Base-by-base conservation (phyloP, 768 basidiomycete species). In the Termitomyces sp. region DNA sequence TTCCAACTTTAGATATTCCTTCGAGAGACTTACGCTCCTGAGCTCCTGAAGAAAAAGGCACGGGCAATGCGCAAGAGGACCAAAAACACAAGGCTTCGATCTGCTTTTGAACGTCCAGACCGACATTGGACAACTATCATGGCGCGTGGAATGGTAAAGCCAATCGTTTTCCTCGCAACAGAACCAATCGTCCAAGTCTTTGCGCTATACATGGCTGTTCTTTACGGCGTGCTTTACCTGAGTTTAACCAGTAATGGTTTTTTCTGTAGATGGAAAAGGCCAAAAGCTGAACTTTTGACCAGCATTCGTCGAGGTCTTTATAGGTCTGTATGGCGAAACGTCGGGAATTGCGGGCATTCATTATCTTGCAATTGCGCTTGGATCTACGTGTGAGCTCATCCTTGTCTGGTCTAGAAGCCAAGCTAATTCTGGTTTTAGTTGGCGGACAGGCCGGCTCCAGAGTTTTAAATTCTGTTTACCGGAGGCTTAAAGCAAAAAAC, bases 171-270 rank as follows among this genome's bases (percentile, higher is more conserved):
- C 41, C 81, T 86, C 46, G 59, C 49, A 1, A 73, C 68, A 21
- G 85, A 88, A 65, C 86, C 83, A 4, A 85, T 87, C 59, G 75
- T 88, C 37, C 85, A 84, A 65, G 69, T 85, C 2, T 74, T 86
- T 45, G 80, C 80, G 1, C 6, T 81, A 7, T 86, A 85, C 59
- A 77, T 83, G 75, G 80, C 82, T 1, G 78, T 86, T 47, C 67
- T 86, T 11, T 88, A 82, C 59, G 86, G 82, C 5, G 68, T 68
- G 6, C 59, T 82, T 6, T 84, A 81, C 56, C 56, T 73, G 29
- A 72, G 67, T 55, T 62, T 73, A 54, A 73, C 72, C n/a, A 70
- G 73, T 73, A 47, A 53, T 77, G 74, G 56, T 45, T 21, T 21
- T 38, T n/a, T n/a, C n/a, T 7, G 42, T 10, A 16, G 27, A 27